Conservation (phyloP, 192 early-diverging fungal species). For the Coemansia erecta region DNA sequence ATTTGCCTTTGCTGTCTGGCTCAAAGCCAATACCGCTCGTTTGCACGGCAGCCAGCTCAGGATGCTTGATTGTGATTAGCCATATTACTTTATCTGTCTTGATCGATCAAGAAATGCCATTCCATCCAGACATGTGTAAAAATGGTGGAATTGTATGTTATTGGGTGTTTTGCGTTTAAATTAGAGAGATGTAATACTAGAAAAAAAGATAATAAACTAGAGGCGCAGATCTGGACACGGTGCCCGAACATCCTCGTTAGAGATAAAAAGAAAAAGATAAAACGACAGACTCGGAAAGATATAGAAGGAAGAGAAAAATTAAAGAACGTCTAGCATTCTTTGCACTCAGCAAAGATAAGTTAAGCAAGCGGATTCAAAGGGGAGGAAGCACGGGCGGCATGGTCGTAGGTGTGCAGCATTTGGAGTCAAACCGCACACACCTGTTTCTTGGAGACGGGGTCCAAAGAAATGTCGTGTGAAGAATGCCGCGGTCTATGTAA, state of each 20-base stretch:
- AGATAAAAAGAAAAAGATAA: slow-evolving; percentile 1
- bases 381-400: too few relatives aligned
- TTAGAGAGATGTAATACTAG: background rate
- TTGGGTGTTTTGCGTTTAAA: too few relatives aligned
- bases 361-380: too few relatives aligned
- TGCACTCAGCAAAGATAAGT: background rate
- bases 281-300: background rate
- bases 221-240: background rate
- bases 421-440: too few relatives aligned
- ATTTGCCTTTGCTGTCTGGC: slow-evolving; percentile 2
- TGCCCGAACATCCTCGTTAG: background rate
- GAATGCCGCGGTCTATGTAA: background rate
- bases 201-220: background rate
- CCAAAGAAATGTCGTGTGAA: too few relatives aligned
- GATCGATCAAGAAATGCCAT: too few relatives aligned
- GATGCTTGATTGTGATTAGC: background rate
- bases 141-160: background rate
- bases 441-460: too few relatives aligned
- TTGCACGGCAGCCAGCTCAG: background rate
- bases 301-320: background rate
- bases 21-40: background rate
- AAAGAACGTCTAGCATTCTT: background rate
- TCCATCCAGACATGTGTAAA: background rate
- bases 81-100: background rate
- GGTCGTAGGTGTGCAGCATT: too few relatives aligned